These are phyloP conservation scores for Chamaecyparis obtusa DNA, from an alignment of 75 land plant genomes.

Conservation along the genomic window DNA sequence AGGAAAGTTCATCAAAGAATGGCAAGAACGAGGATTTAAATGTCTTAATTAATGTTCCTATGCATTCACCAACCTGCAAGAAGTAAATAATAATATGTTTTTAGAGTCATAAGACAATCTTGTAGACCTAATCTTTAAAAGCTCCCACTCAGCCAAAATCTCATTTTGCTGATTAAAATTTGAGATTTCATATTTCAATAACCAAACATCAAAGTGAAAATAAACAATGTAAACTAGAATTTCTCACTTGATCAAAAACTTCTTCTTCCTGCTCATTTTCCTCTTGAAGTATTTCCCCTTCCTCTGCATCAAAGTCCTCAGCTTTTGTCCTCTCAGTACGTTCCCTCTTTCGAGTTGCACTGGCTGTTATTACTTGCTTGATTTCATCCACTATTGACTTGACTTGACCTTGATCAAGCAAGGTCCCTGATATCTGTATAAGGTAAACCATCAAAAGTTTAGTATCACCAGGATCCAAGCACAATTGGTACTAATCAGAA, in stretches of 20 bases:
- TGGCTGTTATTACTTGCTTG: constrained; percentile 78
- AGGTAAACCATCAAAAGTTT: not conserved
- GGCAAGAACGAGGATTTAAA: constrained; percentile 71
- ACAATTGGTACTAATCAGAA: not conserved
- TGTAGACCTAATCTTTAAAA: not conserved
- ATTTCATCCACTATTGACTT: constrained; percentile 75
- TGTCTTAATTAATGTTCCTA: constrained; percentile 70
- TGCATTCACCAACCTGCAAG: constrained; percentile 71
- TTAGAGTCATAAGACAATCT: not conserved
- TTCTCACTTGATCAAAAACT: constrained; percentile 72
- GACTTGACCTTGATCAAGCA: constrained; percentile 72
- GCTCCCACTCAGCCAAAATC: not conserved
- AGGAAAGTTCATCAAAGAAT: constrained; percentile 70
- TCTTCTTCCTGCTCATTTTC: constrained; percentile 94
- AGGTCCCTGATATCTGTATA: constrained; percentile 56
- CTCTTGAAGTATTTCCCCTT: constrained; percentile 74
- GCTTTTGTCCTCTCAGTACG: constrained; percentile 78
- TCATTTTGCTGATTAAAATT: not conserved
- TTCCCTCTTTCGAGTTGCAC: constrained; percentile 75
- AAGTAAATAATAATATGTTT: not conserved
- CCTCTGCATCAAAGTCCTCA: constrained; percentile 92
- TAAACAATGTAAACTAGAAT: not conserved
- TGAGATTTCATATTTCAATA: no score
- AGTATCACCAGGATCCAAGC: not conserved
- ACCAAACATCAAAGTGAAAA: not conserved